These are phyloP conservation scores for Nitzschia sp. DNA, from an alignment of 108 stramenopile genomes.

Conservation along the genomic window DNA sequence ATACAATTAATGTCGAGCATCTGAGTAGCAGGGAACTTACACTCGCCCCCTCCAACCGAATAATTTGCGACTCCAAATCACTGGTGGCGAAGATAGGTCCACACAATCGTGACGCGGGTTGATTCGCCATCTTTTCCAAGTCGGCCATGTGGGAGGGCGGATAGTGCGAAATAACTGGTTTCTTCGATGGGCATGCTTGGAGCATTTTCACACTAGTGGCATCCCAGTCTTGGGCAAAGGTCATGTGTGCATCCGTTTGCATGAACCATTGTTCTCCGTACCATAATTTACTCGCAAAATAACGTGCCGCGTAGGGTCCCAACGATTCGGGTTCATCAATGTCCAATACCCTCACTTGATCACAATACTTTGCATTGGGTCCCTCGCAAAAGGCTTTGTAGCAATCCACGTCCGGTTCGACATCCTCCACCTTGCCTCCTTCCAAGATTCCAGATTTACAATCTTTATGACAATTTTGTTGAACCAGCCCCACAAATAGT, in stretches of 20 bases:
- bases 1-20: no score
- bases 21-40: no score
- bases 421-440: slow-evolving; percentile 54
- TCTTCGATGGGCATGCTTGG: slow-evolving; percentile 68
- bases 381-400: slow-evolving; percentile 72
- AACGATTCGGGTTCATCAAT: slow-evolving; percentile 91
- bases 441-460: slow-evolving; percentile 70
- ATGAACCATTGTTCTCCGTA: slow-evolving; percentile 94
- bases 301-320: slow-evolving; percentile 94
- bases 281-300: slow-evolving; percentile 92
- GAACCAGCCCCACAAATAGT: slow-evolving; percentile 90
- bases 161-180: slow-evolving; percentile 89
- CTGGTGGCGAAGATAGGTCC: slow-evolving; percentile 82
- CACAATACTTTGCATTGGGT: slow-evolving; percentile 60
- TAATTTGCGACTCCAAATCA: slow-evolving; percentile 88
- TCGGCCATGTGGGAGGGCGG: slow-evolving; percentile 75
- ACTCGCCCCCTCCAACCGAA: slow-evolving; percentile 75
- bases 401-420: slow-evolving; percentile 78
- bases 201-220: slow-evolving; percentile 77
- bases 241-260: slow-evolving; percentile 96
- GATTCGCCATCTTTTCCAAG: slow-evolving; percentile 42
- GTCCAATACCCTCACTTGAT: slow-evolving; percentile 75
- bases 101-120: slow-evolving; percentile 72
- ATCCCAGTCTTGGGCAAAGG: slow-evolving; percentile 84
- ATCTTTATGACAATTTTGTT: slow-evolving; percentile 93